phyloP scores from a whole-genome alignment of 75 land plant genomes.

The Chamaecyparis obtusa region DNA sequence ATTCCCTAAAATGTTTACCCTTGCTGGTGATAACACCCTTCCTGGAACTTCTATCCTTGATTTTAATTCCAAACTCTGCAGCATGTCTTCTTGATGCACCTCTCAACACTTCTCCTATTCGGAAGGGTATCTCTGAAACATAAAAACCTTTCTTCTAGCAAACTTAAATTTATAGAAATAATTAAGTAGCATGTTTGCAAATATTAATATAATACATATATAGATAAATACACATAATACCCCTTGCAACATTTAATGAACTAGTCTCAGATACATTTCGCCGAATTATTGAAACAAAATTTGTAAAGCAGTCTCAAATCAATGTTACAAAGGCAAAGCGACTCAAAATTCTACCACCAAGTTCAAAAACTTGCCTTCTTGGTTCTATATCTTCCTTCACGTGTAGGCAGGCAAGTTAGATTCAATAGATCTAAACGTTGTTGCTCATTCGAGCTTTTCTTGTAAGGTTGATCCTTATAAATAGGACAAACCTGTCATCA shows the following conservation, averaged over 20 bases:
- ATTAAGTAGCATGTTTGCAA: not conserved
- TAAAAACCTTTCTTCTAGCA: not conserved
- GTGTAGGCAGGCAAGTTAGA: constrained; percentile 15
- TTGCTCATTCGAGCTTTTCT: constrained; percentile 8
- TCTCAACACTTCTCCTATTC: not conserved
- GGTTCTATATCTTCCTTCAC: constrained; percentile 12
- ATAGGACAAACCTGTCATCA: constrained; percentile 17
- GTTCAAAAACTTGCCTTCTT: constrained; percentile 11
- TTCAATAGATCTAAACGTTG: constrained; percentile 12
- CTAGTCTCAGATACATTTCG: not conserved
- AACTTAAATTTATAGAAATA: not conserved
- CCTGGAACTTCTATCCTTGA: constrained; percentile 5
- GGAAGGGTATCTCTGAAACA: not conserved
- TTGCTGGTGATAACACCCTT: constrained; percentile 19
- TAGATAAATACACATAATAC: not conserved
- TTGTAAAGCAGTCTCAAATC: too few relatives aligned
- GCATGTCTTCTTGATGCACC: not conserved
- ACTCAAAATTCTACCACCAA: not conserved
- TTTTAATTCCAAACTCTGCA: constrained; percentile 22
- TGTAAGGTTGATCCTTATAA: constrained; percentile 10
- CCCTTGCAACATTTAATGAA: not conserved
- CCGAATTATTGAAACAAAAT: too few relatives aligned
- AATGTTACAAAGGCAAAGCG: too few relatives aligned
- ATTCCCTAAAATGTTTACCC: not conserved
- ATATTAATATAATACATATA: not conserved